Base-by-base conservation (phyloP, 1,284 basidiomycete genomes). In the Naganishia albida region DNA sequence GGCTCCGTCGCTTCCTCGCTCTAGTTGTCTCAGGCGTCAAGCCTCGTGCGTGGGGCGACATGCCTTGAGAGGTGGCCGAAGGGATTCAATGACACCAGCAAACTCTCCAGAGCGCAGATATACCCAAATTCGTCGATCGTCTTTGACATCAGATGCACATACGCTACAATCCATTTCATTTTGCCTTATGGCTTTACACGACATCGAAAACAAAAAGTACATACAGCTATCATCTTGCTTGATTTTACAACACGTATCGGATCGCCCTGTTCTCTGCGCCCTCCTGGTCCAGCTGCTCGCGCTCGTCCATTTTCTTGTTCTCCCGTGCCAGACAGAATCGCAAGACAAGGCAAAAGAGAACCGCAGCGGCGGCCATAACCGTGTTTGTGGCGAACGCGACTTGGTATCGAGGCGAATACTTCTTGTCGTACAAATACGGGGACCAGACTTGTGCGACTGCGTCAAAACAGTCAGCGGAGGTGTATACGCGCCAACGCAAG, bases 401-500 rank as follows among this genome's bases (percentile, higher is more conserved):
- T 39, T 38, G 13, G 26, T 23, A 62, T 34, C 56, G 49, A 7
- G 74, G 74, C 3, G 62, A 65, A 30, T 72, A 68, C 30, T 46
- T 66, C 13, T 68, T 67, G n/a, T 68, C 67, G 70, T 73, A 74
- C 13, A 75, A 64, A 68, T 73, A 75, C 2, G 73, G 73, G 10
- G 71, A 70, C 72, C 72, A 75, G 60, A 75, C 70, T 60, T 75
- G 74, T 1, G 72, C 72, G 53, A 75, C 66, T 69, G 62, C 43
- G 16, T 13, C 18, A n/a, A 15, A 28, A 30, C 42, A 39, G 39
- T 16, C 18, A 51, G 51, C 6, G 20, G 8, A 7, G 28, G 7
- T 3, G 15, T 18, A 15, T n/a, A 20, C 18, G n/a, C 7, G 16
- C 18, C 18, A 42, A n/a, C n/a, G 18, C 28, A 49, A 13, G 7